Percentiles rank a stretch among this genome's conserved stretches.
Conservation (phyloP, 495 filamentous ascomycete genomes). For the Penicillium mononematosum region DNA sequence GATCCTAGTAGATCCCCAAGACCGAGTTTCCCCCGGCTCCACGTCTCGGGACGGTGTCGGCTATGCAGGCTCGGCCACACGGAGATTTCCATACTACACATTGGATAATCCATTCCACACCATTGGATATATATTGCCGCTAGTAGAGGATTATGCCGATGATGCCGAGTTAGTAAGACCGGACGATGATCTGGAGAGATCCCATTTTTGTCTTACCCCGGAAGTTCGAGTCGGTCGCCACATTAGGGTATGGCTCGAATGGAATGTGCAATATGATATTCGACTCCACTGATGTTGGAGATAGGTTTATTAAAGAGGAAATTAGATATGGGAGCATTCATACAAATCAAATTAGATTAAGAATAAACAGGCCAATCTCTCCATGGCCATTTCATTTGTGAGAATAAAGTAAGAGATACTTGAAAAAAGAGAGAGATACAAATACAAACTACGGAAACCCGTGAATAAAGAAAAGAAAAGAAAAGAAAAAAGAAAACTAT, state of each 20-base stretch:
- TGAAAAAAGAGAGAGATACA: constrained; percentile 10
- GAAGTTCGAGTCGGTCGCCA: background rate
- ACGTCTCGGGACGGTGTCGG: constrained; percentile 36
- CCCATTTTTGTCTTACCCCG: background rate
- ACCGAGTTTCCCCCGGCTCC: constrained; percentile 20
- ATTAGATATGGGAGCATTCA: background rate
- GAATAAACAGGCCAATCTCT: constrained; percentile 3
- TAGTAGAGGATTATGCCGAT: background rate
- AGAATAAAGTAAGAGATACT: constrained; percentile 15
- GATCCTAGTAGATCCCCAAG: background rate
- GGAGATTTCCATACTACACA: constrained; percentile 22
- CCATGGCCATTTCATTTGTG: constrained; percentile 3
- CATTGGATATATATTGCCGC: background rate
- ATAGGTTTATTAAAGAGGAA: background rate
- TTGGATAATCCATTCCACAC: background rate
- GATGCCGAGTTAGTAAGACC: background rate
- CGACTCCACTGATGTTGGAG: no score
- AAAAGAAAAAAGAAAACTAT: constrained; percentile 6
- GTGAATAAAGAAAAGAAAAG: background rate
- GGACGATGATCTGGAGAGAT: background rate
- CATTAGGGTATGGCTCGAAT: background rate
- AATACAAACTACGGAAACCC: constrained; percentile 10
- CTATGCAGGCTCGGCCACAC: constrained; percentile 38
- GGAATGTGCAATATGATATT: background rate
- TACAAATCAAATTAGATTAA: background rate